Base-by-base conservation (phyloP, 768 basidiomycete species). In the Lactarius trivialis region DNA sequence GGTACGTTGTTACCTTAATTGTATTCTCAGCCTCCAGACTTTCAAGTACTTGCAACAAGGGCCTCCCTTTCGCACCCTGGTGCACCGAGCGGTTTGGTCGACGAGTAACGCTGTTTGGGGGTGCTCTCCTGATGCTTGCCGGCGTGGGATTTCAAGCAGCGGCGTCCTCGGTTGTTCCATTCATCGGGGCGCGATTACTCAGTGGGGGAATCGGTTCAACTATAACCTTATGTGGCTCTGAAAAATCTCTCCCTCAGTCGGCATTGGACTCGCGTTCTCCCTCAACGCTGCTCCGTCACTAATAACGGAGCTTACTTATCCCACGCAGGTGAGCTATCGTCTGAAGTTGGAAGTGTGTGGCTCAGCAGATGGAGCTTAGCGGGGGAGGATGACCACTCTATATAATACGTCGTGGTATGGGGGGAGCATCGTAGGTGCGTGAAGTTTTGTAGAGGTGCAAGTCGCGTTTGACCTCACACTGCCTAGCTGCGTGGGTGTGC, bases 331-430 rank as follows among this genome's bases (percentile, higher is more conserved):
- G 68, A 58, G 75, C 50, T 14, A 26, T 33, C 15, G 11, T 19
- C 24, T 32, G 19, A 49, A 14, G 11, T 41, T 26, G 30, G 1
- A 26, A 60, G 26, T 21, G n/a, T 45, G 33, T 4, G 26, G 17
- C 45, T 39, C 64, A 77, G 76, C 74, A 77, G 60, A 28, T 51
- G 24, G 50, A 43, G 50, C 41, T 7, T 58, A 76, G 74, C 73
- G 75, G 43, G 84, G 81, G 3, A 82, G 83, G 71, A 74, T 85
- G 24, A 85, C 82, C 17, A 81, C 85, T 11, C 70, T 85, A 60
- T 89, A 85, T 72, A 90, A 91, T 73, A 79, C 85, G 0, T 80
- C 79, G 54, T 91, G 89, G 89, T 90, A 90, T 71, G 68, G 85
- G 37, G 89, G 89, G 11, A 85, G 85, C 63, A 84, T 88, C 61